Base-by-base conservation (phyloP, 306 rosid species). In the Dryas alaskensis region DNA sequence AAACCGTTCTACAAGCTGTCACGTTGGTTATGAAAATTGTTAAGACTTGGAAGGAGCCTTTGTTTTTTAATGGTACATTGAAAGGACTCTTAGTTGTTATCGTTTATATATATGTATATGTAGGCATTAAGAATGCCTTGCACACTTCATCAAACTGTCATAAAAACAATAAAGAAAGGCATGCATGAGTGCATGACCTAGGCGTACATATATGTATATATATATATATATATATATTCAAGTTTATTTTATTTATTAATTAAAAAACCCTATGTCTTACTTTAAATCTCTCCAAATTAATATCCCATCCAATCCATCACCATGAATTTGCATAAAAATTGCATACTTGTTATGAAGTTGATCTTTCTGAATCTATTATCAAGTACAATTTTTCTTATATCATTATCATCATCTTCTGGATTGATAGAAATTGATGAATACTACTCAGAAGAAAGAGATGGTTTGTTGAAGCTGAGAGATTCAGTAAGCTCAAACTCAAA, bases 361-460 rank as follows among this genome's bases (percentile, higher is more conserved):
- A 1, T 83, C 11, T 49, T 75, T 16, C 66, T 72, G 64, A 47
- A 73, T 69, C 40, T 74, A 11, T 74, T 73, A 25, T 40, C 73
- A 49, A 79, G 72, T 76, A 31, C 22, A 37, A 19, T 4, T 59
- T 31, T 68, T 71, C 74, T 74, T 0, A 44, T 77, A 54, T 19
- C 17, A 44, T 76, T 83, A 17, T 3, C 47, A 22, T 40, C 43
- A 7, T 16, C 39, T 8, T 54, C 49, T 2, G 64, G 10, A 5
- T 4, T 3, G 5, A 49, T 42, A 42, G 68, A 76, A 10, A 14
- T 75, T 47, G 47, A 50, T 9, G 82, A 72, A 12, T 79, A 71
- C 73, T 64, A 84, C 43, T 84, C 91, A 6, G 81, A 70, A 73
- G 96, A 90, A 83, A 90, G 92, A 83, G 82, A 86, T 45, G 88